A percentile compares a stretch with the other conserved stretches of the same genome.
Evolutionary conservation across 2,329 filamentous ascomycete genomes (phyloP).

Genomic region (Aureobasidium vineae): DNA sequence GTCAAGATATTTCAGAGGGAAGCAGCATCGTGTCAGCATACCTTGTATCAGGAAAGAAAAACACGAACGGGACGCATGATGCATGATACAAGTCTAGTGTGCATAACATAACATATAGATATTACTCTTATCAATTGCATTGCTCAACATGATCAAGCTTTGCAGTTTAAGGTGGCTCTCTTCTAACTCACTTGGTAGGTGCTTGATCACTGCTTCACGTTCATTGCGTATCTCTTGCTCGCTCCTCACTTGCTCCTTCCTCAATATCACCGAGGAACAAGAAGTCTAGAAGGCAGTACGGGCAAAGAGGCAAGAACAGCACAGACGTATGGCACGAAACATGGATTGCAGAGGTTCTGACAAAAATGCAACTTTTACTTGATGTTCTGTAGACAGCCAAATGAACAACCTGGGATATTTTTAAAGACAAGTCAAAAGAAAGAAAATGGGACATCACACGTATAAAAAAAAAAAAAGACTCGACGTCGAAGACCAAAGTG

Average conservation of each 20-base stretch:
- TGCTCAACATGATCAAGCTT: background rate
- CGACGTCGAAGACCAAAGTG: conserved; percentile 9
- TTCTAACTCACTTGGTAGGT: background rate
- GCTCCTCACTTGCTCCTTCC: no score
- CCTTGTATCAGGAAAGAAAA: background rate
- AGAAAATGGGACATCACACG: conserved; percentile 12
- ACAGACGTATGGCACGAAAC: background rate
- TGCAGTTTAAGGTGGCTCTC: background rate
- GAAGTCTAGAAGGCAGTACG: background rate
- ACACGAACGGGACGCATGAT: background rate
- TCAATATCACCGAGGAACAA: background rate
- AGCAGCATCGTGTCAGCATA: background rate
- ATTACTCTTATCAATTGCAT: background rate
- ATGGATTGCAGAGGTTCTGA: background rate
- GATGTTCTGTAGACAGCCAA: background rate
- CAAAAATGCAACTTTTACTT: conserved; percentile 9
- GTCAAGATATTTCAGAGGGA: background rate
- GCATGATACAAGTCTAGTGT: background rate
- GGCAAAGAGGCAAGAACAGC: background rate
- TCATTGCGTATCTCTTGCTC: background rate
- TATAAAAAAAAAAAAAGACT: background rate
- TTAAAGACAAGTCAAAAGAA: background rate
- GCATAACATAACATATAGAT: background rate
- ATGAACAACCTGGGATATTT: conserved; percentile 18
- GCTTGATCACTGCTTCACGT: background rate